phyloP scores from a whole-genome alignment of 345 rosid species.

The Fremontodendron californicum region DNA sequence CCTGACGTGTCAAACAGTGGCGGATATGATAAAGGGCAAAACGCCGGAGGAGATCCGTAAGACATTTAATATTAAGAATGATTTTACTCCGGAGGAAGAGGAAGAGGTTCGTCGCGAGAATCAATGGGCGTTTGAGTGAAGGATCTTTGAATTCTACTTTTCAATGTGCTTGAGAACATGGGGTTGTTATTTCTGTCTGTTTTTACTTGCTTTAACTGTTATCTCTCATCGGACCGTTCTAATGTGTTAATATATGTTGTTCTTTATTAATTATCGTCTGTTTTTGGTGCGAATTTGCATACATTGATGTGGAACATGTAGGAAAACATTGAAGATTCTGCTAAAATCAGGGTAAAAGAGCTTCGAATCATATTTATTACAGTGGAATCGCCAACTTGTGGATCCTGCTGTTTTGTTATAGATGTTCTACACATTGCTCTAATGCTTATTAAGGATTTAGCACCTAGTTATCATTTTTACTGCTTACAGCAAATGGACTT shows the following conservation, averaged over 20 bases:
- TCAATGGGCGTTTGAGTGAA: slow-evolving; percentile 77
- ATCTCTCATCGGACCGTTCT: neutral
- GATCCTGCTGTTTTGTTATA: neutral
- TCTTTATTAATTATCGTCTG: neutral
- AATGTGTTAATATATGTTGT: neutral
- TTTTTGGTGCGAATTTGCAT: neutral
- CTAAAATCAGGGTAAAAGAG: neutral
- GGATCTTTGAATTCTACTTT: neutral
- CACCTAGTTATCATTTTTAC: neutral
- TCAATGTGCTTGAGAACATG: neutral
- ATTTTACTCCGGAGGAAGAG: slow-evolving; percentile 66
- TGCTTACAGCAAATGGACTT: slow-evolving; percentile 51
- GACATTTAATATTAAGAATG: slow-evolving; percentile 55
- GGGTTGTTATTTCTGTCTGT: neutral
- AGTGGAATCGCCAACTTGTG: neutral
- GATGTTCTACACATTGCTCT: neutral
- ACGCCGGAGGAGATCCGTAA: slow-evolving; percentile 57
- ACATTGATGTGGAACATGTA: neutral
- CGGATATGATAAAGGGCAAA: slow-evolving; percentile 66
- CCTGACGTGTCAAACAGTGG: slow-evolving; percentile 66
- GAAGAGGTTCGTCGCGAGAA: slow-evolving; percentile 61
- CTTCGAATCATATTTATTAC: neutral
- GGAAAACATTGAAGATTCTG: neutral
- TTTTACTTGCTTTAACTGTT: neutral
- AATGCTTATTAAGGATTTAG: neutral